Base-by-base conservation (phyloP, 2,329 filamentous ascomycete species). In the Botrytis aclada region DNA sequence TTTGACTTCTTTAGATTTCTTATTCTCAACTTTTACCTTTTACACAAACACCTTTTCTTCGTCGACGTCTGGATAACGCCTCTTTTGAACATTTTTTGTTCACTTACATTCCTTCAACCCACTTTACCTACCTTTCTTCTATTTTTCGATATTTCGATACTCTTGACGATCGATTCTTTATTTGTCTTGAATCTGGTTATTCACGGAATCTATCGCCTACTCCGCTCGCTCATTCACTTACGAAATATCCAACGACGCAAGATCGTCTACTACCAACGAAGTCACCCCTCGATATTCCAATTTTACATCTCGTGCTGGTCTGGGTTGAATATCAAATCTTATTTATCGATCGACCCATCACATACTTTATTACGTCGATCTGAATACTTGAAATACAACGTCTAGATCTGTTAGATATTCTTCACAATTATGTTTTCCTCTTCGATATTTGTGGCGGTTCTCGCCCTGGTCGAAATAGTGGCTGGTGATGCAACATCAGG, bases 401-500 rank as follows among this genome's bases (percentile, higher is more conserved):
- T 12, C 6, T 22, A 18, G 32, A 51, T 16, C 54, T 41, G 25
- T 32, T 41, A 18, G 29, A 65, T 43, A 72, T 67, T 58, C 64
- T 51, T 39, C 32, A 60, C 62, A 29, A 22, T n/a, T 16, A 79
- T 79, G 78, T 74, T 74, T 74, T 76, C 75, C 64, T 74, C 75
- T 45, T 71, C 70, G 69, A 72, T 64, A 69, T 69, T 75, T 37
- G n/a, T 79, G 43, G 75, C 74, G 63, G 41, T 77, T 29, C 41
- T 76, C 65, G 74, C 77, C 60, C 71, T 80, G 70, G 74, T 76
- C 39, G 66, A 72, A 29, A 69, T 77, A 39, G 77, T 75, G 18
- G 70, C 75, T 73, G 72, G 61, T 63, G 56, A 61, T 45, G 65
- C 54, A 60, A 32, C 72, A 60, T 51, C 76, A 29, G n/a, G 72